Evolutionary conservation across 1,139 yeast genomes (phyloP), one percentile per base, ranked within the genome.

Genomic region (Suhomyces chickasaworum): DNA sequence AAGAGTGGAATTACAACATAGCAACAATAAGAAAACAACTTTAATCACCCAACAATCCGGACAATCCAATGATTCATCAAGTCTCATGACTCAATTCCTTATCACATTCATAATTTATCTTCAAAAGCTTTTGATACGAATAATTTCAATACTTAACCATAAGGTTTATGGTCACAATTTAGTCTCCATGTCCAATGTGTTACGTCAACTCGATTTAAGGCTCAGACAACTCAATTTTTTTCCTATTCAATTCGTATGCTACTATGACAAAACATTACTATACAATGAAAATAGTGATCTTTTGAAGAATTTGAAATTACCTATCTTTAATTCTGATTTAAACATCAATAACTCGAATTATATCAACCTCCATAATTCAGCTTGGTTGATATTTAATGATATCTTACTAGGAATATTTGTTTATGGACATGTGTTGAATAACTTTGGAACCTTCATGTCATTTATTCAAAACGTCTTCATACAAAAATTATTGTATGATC

Each of bases 381-480:
- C 90, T 2, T 95, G 99, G 98, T 71, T 95, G 15, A 84, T 89
- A 1, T 65, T 84, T 8, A 91, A 93, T 63, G 99, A 95, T 60
- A 64, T 89, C 4, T 73, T 93, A 1, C 60, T 91, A 27, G 99
- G 99, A 0, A 59, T 81, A 4, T 76, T 89, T 0, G 50, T 83
- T 1, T 80, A 88, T 18, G 69, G 78, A 1, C 46, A 81, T 0
- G 58, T 89, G 4, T 56, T 68, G 3, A 79, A 77, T 7, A 71
- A 84, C 52, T 67, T 71, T 15, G 66, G 62, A 0, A 36, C 37
- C 0, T 64, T 84, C 1, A 61, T 66, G 0, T 44, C 53, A 0
- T 58, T 66, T 25, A 62, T 81, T 35, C 73, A 75, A 37, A 59
- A 64, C 20, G 43, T 59, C 0, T 49, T 83, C 7, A 66, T 78